A percentile compares a stretch with the other conserved stretches of the same genome.
phyloP scores from a whole-genome alignment of 306 rosid genomes.

The Sophora flavescens region DNA sequence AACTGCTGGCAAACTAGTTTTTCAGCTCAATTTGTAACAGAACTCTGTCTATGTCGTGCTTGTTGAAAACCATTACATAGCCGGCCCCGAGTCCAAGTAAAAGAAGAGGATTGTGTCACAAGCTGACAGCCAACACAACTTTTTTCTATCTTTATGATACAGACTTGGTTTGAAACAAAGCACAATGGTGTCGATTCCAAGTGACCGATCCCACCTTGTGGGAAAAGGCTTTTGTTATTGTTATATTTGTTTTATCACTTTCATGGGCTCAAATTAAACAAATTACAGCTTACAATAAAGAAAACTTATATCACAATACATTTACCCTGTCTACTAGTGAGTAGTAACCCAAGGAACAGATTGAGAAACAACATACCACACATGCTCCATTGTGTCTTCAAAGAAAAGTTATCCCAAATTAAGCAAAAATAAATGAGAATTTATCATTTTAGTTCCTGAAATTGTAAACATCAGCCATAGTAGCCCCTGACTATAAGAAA shows the following conservation, averaged over 20 bases:
- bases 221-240: not conserved
- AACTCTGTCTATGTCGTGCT: not conserved
- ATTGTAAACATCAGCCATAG: not conserved
- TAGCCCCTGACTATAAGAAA: not conserved
- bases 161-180: not conserved
- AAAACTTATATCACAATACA: not conserved
- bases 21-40: conserved; percentile 18
- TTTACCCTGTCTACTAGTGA: not conserved
- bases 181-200: not conserved
- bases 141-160: not conserved
- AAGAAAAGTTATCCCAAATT: not conserved
- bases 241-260: conserved; percentile 17
- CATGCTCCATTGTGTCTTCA: not conserved
- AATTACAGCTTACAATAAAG: not conserved
- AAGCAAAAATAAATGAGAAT: not conserved
- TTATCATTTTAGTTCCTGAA: not conserved
- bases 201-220: not conserved
- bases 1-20: not conserved
- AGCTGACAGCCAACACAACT: not conserved
- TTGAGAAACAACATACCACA: conserved; percentile 3
- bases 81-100: not conserved
- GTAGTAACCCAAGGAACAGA: not conserved
- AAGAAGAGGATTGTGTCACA: no score
- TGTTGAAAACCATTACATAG: not conserved
- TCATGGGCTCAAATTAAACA: not conserved